phyloP scores from a whole-genome alignment of 306 rosid species.

The Malus asiatica region DNA sequence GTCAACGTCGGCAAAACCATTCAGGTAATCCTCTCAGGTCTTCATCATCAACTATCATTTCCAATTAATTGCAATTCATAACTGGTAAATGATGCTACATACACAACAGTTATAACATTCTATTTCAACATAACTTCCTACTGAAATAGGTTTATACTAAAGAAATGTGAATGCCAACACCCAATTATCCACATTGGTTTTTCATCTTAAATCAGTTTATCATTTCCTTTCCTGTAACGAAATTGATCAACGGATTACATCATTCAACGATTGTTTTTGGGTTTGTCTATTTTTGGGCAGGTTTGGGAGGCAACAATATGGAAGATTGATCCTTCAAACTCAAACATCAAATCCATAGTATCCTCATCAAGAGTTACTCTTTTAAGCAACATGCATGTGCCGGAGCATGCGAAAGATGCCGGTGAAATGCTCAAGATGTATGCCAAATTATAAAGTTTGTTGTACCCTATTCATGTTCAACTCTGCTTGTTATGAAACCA shows the following conservation, averaged over 20 bases:
- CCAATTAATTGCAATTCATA: background rate
- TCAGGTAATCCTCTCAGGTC: constrained; percentile 34
- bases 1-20: constrained; percentile 56
- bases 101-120: background rate
- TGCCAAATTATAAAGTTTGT: background rate
- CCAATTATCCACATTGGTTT: background rate
- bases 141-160: background rate
- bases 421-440: constrained; percentile 38
- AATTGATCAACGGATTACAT: background rate
- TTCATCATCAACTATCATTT: background rate
- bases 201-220: background rate
- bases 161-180: background rate
- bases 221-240: background rate
- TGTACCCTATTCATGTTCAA: background rate
- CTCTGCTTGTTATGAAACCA: background rate
- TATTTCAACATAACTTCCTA: background rate
- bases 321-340: constrained; percentile 62
- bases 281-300: constrained; percentile 11
- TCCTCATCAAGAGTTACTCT: constrained; percentile 75
- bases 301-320: constrained; percentile 77
- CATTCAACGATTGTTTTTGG: background rate
- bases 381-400: constrained; percentile 60
- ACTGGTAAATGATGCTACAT: no score
- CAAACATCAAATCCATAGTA: constrained; percentile 33
- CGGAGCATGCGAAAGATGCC: constrained; percentile 57